A percentile compares a stretch with the other conserved stretches of the same genome.
Conservation (phyloP, 2,329 filamentous ascomycete genomes). For the Aspergillus luchuensis region DNA sequence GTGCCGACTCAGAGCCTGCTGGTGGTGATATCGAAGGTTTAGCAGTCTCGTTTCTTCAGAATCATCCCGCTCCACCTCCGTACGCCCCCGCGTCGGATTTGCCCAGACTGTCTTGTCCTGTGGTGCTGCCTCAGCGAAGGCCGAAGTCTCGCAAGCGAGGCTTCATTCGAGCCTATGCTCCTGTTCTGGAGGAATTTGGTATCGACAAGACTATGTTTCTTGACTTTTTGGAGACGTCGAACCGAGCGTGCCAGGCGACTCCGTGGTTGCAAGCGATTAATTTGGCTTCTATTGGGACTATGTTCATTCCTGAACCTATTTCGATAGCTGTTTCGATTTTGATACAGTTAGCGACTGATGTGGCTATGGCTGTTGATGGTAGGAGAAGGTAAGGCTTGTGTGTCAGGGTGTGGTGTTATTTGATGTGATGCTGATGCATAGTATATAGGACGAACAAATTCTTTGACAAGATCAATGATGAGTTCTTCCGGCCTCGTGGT, state of each 20-base stretch:
- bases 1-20: too few species aligned
- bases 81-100: too few species aligned
- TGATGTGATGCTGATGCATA: background rate
- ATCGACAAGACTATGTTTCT: slow-evolving; percentile 8
- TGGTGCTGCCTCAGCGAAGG: slow-evolving; percentile 11
- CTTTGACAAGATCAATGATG: slow-evolving; percentile 12
- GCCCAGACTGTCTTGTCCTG: slow-evolving; percentile 1
- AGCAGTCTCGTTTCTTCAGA: too few species aligned
- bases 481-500: slow-evolving; percentile 11
- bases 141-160: slow-evolving; percentile 7
- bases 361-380: slow-evolving; percentile 11
- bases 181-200: background rate
- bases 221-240: slow-evolving; percentile 5
- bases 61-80: too few species aligned
- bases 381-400: background rate
- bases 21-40: too few species aligned
- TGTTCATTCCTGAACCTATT: background rate
- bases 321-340: slow-evolving; percentile 4
- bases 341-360: slow-evolving; percentile 6
- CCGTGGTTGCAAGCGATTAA: slow-evolving; percentile 7
- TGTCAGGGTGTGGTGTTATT: background rate
- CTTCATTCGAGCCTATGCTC: slow-evolving; percentile 13
- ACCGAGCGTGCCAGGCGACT: slow-evolving; percentile 7
- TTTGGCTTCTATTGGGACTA: slow-evolving; percentile 1
- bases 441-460: slow-evolving; percentile 5